Evolutionary conservation across 2,329 filamentous ascomycete species (phyloP), one percentile per base, ranked within the genome.

Genomic region (Cryoendolithus antarcticus): DNA sequence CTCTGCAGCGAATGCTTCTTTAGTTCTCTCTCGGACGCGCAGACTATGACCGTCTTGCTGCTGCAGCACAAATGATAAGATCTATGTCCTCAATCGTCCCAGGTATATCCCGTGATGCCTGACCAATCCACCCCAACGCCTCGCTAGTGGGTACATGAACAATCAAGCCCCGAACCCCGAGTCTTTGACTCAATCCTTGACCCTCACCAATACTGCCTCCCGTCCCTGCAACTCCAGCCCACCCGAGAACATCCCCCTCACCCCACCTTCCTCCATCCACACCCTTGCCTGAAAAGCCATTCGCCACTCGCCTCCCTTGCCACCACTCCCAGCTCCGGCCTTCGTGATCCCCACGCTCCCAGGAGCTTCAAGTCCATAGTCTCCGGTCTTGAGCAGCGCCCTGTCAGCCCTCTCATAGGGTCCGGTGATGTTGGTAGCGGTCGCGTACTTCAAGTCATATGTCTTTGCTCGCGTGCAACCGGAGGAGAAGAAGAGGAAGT

Each of bases 401-500:
- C 34, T 30, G 1, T 35, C 11, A 2, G 50, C 54, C 6, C 57
- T 48, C 6, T 37, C 44, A 31, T 59, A 61, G 1, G 58, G 58
- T 0, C 58, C 58, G 0, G 32, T 42, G 42, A 61, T 42, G 10
- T 43, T 44, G 10, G 38, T 35, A 1, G 54, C 45, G 7, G 48
- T 53, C 3, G 57, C 57, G 42, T 61, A 61, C n/a, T 55, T 55
- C 36, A 60, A 44, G 24, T 55, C 48, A 44, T 61, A 61, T 4
- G 43, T 39, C 3, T 48, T 40, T 6, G 42, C 38, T 11, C 51
- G 46, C 3, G 55, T 59, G 44, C 58, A 61, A 1, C 56, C 57
- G 9, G 53, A 55, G 5, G 49, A 54, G 51, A 54, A 61, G 52
- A 61, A 61, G 12, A 61, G 49, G 43, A 61, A 58, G 46, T 59